These are phyloP conservation scores for Pleurotus djamor DNA, from an alignment of 768 basidiomycete species.

Conservation along the genomic window DNA sequence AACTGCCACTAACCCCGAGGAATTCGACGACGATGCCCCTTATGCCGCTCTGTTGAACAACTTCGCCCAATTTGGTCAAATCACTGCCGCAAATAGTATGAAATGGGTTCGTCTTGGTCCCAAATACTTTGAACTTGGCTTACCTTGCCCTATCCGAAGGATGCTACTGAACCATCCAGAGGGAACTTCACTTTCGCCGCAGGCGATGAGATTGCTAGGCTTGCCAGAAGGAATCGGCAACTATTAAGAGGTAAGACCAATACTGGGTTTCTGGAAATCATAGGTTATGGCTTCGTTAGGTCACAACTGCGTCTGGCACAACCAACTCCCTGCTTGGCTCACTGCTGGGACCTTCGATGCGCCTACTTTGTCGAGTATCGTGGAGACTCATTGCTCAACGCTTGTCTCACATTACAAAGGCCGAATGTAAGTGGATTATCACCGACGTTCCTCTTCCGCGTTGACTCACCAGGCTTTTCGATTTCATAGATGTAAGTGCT, in stretches of 20 bases:
- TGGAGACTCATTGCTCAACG: constrained; percentile 46
- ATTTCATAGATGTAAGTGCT: not conserved
- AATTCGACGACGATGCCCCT: constrained; percentile 38
- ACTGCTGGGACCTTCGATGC: constrained; percentile 38
- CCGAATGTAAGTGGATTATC: constrained; percentile 34
- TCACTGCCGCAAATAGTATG: constrained; percentile 53
- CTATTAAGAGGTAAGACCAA: constrained; percentile 35
- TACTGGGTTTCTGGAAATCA: too few relatives aligned
- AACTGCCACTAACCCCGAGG: constrained; percentile 42
- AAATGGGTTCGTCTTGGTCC: constrained; percentile 42
- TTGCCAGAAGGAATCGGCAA: constrained; percentile 44
- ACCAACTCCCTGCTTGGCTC: constrained; percentile 52
- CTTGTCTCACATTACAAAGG: constrained; percentile 54
- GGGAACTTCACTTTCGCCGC: constrained; percentile 43
- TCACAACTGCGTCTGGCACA: constrained; percentile 50
- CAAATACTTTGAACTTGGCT: not conserved
- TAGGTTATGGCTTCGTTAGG: constrained; percentile 19
- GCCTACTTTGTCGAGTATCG: constrained; percentile 36
- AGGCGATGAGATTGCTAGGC: constrained; percentile 41
- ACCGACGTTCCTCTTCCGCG: not conserved
- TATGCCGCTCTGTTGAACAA: constrained; percentile 38
- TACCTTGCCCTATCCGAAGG: constrained; percentile 23
- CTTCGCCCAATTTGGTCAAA: constrained; percentile 37
- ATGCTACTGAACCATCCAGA: constrained; percentile 48
- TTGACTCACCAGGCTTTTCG: not conserved